Base-by-base conservation (phyloP, 768 basidiomycete species). In the Russula compacta region DNA sequence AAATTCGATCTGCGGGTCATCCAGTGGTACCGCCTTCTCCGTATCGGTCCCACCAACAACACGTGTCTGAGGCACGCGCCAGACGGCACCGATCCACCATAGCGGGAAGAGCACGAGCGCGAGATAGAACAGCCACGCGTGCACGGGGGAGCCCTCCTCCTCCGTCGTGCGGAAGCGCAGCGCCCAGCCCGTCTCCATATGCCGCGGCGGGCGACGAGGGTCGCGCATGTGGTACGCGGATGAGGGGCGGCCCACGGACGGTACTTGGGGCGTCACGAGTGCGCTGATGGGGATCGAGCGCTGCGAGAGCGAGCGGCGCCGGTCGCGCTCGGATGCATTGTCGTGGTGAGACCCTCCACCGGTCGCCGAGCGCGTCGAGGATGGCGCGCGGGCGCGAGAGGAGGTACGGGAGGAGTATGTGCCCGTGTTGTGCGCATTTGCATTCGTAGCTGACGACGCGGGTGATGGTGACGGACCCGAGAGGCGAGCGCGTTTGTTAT, bases 231-330 rank as follows among this genome's bases (percentile, higher is more conserved):
- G 87, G 66, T 84, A 91, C 17, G 76, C 78, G 33, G 79, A 72
- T 12, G 83, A 83, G 6, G 57, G 2, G 48, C 74, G 77, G 40
- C 77, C 73, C 42, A 92, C 67, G 8, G 89, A 90, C 5, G 87
- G 89, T 29, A 86, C 87, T 67, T 87, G 87, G 0, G 89, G 88
- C 3, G 87, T 84, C 46, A 92, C 79, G 64, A 89, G 75, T 3
- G 89, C 89, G 43, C 85, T 86, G 58, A 92, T 81, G 3, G 89
- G 89, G 21, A 92, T 86, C n/a, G 88, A 90, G 12, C 78, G 75
- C 69, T 85, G 83, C 3, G 87, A 87, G 60, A 85, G 51, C 69
- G 73, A 59, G 72, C 71, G 17, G 78, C 46, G 56, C 1, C 61
- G 39, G 8, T 58, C 61, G 24, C 61, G 61, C 10, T 63, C 61